phyloP scores from a whole-genome alignment of 2,329 filamentous ascomycete genomes.

The Claviceps capensis region DNA sequence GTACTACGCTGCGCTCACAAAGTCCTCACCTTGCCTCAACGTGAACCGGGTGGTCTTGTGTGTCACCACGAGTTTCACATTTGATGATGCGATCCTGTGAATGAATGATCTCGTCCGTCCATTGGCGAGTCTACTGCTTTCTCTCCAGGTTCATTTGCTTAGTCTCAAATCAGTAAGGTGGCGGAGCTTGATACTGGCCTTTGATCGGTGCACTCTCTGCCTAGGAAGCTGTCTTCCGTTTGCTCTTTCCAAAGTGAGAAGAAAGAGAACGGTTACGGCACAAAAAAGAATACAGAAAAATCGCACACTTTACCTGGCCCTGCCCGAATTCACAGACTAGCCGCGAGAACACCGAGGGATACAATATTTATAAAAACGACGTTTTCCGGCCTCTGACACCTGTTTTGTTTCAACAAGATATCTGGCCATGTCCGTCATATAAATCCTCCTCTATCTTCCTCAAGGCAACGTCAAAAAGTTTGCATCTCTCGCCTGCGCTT shows the following conservation, averaged over 20 bases:
- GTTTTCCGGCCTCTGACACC: not conserved
- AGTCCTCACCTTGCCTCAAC: not conserved
- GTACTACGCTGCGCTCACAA: not conserved
- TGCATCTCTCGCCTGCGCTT: not conserved
- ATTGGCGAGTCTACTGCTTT: constrained; percentile 1
- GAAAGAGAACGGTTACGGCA: not conserved
- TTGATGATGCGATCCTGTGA: not conserved
- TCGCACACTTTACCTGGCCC: not conserved
- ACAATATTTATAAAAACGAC: not conserved
- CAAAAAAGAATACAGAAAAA: not conserved
- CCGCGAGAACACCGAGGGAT: not conserved
- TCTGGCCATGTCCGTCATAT: not conserved
- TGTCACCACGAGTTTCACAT: not conserved
- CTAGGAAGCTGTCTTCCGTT: not conserved
- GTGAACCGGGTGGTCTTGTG: not conserved
- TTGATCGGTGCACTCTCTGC: constrained; percentile 1
- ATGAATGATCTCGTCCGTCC: not conserved
- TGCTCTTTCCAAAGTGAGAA: constrained; percentile 7
- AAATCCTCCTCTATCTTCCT: not conserved
- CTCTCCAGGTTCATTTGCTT: not conserved
- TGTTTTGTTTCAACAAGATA: not conserved
- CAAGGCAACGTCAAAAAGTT: not conserved
- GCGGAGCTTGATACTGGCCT: not conserved
- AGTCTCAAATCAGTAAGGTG: constrained; percentile 1
- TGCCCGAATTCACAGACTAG: constrained; percentile 1